Base-by-base conservation (phyloP, 2,329 filamentous ascomycete genomes). In the Hirsutella rhossiliensis region DNA sequence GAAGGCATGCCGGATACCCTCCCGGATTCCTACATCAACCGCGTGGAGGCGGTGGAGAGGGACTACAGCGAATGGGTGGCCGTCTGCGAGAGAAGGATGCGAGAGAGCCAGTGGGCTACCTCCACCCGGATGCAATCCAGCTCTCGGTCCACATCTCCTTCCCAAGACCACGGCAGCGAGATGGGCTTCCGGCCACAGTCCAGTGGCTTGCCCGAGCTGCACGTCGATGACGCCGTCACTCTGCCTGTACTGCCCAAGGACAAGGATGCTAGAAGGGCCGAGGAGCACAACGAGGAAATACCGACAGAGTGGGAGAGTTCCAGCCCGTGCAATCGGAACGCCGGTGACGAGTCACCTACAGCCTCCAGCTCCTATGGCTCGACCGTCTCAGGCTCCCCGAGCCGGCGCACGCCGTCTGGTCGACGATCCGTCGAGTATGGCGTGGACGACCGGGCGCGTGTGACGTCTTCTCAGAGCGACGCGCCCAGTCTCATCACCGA, bases 1-100 rank as follows among this genome's bases (percentile, higher is more conserved):
- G 92, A 97, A 61, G 89, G 87, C 2, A 73, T 80, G 44, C 73
- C 83, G 38, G 92, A 98, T 55, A 87, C 84, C 0, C 67, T 98
- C 11, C 92, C 92, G 0, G 84, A 94, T 36, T 61, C 68, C 27
- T 98, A 90, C 92, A 78, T 97, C 45, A 87, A 94, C 54, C 75
- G 81, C 5, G 82, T 97, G 65, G 92, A 97, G 60, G 64, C 66
- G 0, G 69, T 94, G 5, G 92, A 98, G 60, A 69, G 73, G 11
- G 76, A 81, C 28, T 95, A 90, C 61, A 77, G 80, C 8, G 75
- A 80, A 20, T 98, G 92, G 92, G 78, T 81, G 38, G 80, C 83
- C 40, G 74, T 82, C 40, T 88, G 85, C 29, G 87, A 94, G 56
- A 74, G 74, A 47, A 81, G 76, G 53, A 73, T 89, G n/a, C 70